A percentile compares a stretch with the other conserved stretches of the same genome.
phyloP scores from a whole-genome alignment of 163 green algal genomes.

The Chloromonas sp. region DNA sequence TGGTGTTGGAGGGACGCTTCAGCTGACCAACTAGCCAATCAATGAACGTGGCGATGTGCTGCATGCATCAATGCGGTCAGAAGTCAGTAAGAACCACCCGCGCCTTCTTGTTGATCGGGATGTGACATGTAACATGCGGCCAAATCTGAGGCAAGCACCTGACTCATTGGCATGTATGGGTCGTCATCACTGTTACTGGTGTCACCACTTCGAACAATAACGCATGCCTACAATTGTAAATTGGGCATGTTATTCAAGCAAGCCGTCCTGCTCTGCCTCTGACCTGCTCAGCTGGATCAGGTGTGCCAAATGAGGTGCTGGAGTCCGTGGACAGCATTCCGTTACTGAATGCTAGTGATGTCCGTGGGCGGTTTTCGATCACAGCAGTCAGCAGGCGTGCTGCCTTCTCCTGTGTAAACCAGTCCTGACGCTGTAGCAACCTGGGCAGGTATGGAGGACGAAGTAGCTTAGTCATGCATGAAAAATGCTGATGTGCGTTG shows the following conservation, averaged over 20 bases:
- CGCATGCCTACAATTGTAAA: too few species aligned
- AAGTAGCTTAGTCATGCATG: background rate
- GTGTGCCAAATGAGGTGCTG: background rate
- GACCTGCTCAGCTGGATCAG: conserved; percentile 33
- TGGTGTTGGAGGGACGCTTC: conserved; percentile 59
- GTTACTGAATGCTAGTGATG: conserved; percentile 25
- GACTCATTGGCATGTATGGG: too few species aligned
- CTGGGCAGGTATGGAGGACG: conserved; percentile 9
- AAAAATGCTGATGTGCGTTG: background rate
- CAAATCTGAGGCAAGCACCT: too few species aligned
- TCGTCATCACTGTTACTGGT: too few species aligned
- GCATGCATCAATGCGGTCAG: background rate
- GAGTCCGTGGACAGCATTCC: conserved; percentile 17
- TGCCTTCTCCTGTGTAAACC: conserved; percentile 91
- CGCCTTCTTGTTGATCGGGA: too few species aligned
- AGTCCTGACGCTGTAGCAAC: conserved; percentile 68
- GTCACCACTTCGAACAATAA: too few species aligned
- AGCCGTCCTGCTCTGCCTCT: background rate
- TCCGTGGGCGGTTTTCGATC: conserved; percentile 53
- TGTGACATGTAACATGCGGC: too few species aligned
- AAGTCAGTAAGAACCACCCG: background rate
- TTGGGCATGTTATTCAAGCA: too few species aligned
- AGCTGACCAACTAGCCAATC: conserved; percentile 87
- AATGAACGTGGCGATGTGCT: conserved; percentile 64
- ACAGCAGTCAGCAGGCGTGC: conserved; percentile 65